Evolutionary conservation across 371 early-diverging fungal species (phyloP), one percentile per base, ranked within the genome.

Genomic region (Mycotypha africana): DNA sequence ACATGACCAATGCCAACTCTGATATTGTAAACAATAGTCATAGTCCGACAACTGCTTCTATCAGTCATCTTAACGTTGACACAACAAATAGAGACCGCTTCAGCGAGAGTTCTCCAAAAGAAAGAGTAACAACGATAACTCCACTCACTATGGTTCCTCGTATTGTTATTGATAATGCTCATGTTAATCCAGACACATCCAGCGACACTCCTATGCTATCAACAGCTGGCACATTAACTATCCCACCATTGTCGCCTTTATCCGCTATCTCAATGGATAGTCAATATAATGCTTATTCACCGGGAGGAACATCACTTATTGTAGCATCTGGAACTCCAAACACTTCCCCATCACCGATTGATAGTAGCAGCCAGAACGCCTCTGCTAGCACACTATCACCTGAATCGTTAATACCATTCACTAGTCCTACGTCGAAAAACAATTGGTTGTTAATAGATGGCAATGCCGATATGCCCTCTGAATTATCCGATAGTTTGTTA

Each of bases 371-470:
- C 2, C 46, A 51, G n/a, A 34, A 44, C n/a, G n/a, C n/a, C n/a
- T n/a, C n/a, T n/a, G n/a, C n/a, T 16, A 26, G 40, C 11, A 42
- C 46, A 0, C 32, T 55, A 12, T 58, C 49, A 1, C 55, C 59
- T 22, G 42, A 51, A 11, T n/a, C n/a, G n/a, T n/a, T n/a, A n/a
- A n/a, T n/a, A n/a, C 51, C 63, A 6, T 26, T 54, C 17, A 10
- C 24, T 0, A 58, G 58, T 16, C 58, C 58, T 26, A 23, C 52
- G 3, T 44, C 51, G 5, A 47, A 60, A 23, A 60, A 45, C 17
- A 60, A 55, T 23, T 65, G 65, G 63, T 33, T 53, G 24, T 26
- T 65, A 14, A 62, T 61, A 23, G 66, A 65, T 38, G 66, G 65
- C 31, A 60, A 61, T 56, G 39, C 47, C 2, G 51, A 51, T 7